Base-by-base conservation (phyloP, 805 yeast genomes). In the Lachancea nothofagi region DNA sequence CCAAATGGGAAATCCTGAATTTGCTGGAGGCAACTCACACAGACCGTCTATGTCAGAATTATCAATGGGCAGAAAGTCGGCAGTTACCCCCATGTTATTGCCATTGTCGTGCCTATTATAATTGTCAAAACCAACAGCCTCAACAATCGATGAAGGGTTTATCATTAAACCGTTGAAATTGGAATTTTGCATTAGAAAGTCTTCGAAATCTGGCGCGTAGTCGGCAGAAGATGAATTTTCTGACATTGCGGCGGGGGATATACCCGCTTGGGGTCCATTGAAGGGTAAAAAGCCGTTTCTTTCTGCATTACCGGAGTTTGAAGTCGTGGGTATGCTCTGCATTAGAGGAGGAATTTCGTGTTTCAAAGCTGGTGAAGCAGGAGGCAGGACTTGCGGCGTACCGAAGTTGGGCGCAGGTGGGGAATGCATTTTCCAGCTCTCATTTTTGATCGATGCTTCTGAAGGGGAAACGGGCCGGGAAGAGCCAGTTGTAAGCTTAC, bases 121-220 rank as follows among this genome's bases (percentile, higher is more conserved):
- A 26, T 44, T 44, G 13, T 48, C 56, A 33, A 54, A 48, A 9
- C 59, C 61, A 18, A 53, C 60, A 10, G 62, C 64, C 35, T 57
- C 64, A 20, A 55, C 54, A 9, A 59, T 47, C 35, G 53, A 53
- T 1, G 60, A 51, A 17, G 62, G 58, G 33, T 59, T 57, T 10
- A 56, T 54, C 49, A 57, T 50, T 15, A 59, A 44, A 14, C 61
- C 64, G 34, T 54, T 56, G 18, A 59, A 51, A 26, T 55, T 53
- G 10, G 62, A 48, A 25, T 53, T 55, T 32, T 58, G 61, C 41
- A 50, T 49, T 43, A 59, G 49, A 40, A 61, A 61, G 40, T 61
- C 65, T 33, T 61, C 64, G 30, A 59, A 59, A 25, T 56, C 61
- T n/a, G 62, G 64, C 2, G 56, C 48, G 19, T 50, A 45, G 14